Evolutionary conservation across 495 filamentous ascomycete genomes (phyloP).

Genomic region (Podospora tetraspora): DNA sequence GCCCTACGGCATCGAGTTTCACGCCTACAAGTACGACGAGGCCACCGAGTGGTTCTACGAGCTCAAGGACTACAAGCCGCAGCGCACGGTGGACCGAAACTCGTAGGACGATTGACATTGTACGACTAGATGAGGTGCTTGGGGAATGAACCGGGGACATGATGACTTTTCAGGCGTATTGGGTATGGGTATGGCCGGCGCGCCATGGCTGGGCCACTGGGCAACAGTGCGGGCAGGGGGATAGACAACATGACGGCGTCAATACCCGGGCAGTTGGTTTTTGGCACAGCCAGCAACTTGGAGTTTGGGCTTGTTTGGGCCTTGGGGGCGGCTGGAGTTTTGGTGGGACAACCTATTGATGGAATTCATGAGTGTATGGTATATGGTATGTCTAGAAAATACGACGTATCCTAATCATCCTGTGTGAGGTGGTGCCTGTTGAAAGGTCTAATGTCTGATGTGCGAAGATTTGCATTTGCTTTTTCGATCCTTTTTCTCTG

Average conservation of each 20-base stretch:
- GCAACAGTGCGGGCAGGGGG: neutral
- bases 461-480: too few species aligned
- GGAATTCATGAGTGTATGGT: neutral
- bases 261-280: neutral
- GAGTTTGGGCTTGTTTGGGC: neutral
- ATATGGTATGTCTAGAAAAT: neutral
- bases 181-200: neutral
- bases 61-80: constrained; percentile 67
- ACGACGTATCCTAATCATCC: neutral
- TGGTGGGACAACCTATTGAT: neutral
- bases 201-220: neutral
- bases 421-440: neutral
- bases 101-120: constrained; percentile 10
- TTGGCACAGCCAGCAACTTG: neutral
- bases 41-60: constrained; percentile 73
- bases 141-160: neutral
- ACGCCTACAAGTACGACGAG: constrained; percentile 83
- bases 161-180: neutral
- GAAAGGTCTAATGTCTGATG: too few species aligned
- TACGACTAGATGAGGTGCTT: neutral
- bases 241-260: neutral
- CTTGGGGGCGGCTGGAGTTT: neutral
- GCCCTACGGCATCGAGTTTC: constrained; percentile 95
- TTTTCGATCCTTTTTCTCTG: too few species aligned
- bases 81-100: constrained; percentile 47